Evolutionary conservation across 2,329 filamentous ascomycete species (phyloP).

Genomic region (Diaporthe ilicicola): DNA sequence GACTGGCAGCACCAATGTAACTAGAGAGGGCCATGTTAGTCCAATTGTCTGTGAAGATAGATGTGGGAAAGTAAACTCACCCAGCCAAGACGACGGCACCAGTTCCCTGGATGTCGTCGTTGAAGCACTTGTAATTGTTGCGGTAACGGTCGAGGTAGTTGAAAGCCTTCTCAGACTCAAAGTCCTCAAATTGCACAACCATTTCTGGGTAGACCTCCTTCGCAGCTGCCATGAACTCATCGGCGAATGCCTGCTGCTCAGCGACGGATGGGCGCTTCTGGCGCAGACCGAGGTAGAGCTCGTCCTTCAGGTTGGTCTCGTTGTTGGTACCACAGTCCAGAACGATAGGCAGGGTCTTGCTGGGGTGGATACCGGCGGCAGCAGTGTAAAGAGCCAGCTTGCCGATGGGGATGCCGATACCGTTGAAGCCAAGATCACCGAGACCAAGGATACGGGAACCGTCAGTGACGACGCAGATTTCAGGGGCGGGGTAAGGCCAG

Average conservation of each 20-base stretch:
- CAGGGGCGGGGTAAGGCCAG: conserved; percentile 88
- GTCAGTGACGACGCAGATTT: conserved; percentile 97
- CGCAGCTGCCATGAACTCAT: conserved; percentile 94
- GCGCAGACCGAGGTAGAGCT: conserved; percentile 89
- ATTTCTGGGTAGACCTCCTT: conserved; percentile 74
- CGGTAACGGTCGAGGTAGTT: conserved; percentile 91
- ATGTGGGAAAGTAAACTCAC: conserved; percentile 50
- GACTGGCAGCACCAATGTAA: conserved; percentile 78
- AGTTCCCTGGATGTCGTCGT: conserved; percentile 97
- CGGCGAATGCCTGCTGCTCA: conserved; percentile 90
- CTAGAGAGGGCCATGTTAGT: conserved; percentile 63
- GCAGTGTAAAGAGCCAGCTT: conserved; percentile 96
- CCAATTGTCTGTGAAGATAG: conserved; percentile 7
- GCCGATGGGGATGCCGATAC: conserved; percentile 96
- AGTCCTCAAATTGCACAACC: conserved; percentile 95
- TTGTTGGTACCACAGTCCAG: conserved; percentile 74
- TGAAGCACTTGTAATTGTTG: conserved; percentile 92
- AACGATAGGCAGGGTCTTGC: conserved; percentile 79
- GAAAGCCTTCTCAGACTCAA: conserved; percentile 93
- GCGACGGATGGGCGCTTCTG: conserved; percentile 80
- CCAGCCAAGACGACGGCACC: conserved; percentile 93
- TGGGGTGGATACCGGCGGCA: conserved; percentile 92
- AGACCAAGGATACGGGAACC: conserved; percentile 92
- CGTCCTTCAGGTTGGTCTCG: conserved; percentile 71
- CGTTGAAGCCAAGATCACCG: conserved; percentile 94